Evolutionary conservation across 805 yeast species (phyloP).

Genomic region (Kluyveromyces nonfermentans): DNA sequence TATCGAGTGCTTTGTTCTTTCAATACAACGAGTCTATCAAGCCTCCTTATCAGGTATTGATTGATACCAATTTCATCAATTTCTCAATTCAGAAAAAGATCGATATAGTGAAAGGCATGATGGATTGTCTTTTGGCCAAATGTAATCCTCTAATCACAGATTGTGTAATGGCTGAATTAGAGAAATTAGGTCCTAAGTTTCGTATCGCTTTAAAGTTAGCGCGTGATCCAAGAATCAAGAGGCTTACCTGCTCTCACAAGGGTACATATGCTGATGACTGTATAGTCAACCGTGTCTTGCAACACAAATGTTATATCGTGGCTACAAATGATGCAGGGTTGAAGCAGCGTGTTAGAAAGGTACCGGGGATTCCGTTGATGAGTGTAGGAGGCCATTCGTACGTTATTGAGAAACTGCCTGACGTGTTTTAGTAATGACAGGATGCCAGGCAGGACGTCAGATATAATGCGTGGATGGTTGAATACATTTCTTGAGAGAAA

Average conservation of each 20-base stretch:
- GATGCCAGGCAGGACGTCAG: not conserved
- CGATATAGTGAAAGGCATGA: conserved; percentile 91
- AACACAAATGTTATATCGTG: conserved; percentile 93
- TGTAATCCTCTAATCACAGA: conserved; percentile 94
- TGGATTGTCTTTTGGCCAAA: conserved; percentile 91
- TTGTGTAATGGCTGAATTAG: conserved; percentile 97
- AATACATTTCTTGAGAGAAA: not conserved
- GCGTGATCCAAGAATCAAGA: conserved; percentile 81
- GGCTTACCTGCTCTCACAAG: conserved; percentile 82
- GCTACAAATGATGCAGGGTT: conserved; percentile 98
- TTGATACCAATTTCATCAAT: conserved; percentile 95
- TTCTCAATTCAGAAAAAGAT: conserved; percentile 93
- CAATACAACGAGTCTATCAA: conserved; percentile 88
- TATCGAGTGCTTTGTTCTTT: conserved; percentile 89
- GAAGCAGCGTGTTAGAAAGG: conserved; percentile 87
- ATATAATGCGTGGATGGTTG: not conserved
- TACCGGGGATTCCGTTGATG: conserved; percentile 95
- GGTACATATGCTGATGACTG: conserved; percentile 99
- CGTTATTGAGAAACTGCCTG: conserved; percentile 91
- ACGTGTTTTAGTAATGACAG: conserved; percentile 48
- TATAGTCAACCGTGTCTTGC: conserved; percentile 82
- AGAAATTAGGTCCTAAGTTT: conserved; percentile 89
- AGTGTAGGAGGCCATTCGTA: conserved; percentile 92
- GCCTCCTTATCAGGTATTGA: conserved; percentile 95
- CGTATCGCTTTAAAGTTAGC: conserved; percentile 90